phyloP scores from a whole-genome alignment of 1,284 basidiomycete genomes.

The Wallemia hederae region DNA sequence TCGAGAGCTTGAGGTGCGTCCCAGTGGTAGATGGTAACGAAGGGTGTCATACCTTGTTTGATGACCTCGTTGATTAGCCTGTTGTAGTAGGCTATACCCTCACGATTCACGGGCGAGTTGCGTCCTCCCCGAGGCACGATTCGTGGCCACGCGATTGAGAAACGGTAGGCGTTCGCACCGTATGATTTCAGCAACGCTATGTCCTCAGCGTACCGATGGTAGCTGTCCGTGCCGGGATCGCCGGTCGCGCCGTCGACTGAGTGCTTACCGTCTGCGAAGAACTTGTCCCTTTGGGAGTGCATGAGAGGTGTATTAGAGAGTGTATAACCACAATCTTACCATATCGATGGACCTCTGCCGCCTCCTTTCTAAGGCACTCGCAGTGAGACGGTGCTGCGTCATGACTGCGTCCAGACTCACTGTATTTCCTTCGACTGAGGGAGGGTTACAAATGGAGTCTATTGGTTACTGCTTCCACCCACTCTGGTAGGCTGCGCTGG shows the following conservation, averaged over 20 bases:
- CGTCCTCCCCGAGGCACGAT: slow-evolving; percentile 38
- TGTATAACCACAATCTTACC: background rate
- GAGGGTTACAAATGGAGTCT: too few relatives aligned
- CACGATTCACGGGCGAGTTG: slow-evolving; percentile 35
- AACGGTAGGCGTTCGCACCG: slow-evolving; percentile 29
- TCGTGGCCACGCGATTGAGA: slow-evolving; percentile 43
- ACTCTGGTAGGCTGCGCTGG: background rate
- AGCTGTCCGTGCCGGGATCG: slow-evolving; percentile 38
- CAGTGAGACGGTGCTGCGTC: background rate
- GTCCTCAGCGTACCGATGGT: slow-evolving; percentile 35
- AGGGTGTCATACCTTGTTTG: slow-evolving; percentile 31
- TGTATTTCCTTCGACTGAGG: background rate
- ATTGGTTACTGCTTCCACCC: too few relatives aligned
- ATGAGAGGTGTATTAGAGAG: background rate
- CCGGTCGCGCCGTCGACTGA: slow-evolving; percentile 29
- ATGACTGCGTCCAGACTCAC: background rate
- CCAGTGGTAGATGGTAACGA: slow-evolving; percentile 17
- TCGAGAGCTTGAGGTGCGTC: slow-evolving; percentile 28
- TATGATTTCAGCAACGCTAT: slow-evolving; percentile 30
- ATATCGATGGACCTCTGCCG: background rate
- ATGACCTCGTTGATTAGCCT: slow-evolving; percentile 35
- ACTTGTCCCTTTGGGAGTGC: background rate
- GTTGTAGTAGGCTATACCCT: slow-evolving; percentile 37
- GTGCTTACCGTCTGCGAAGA: background rate
- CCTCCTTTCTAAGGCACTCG: background rate